These are phyloP conservation scores for Solanum raphanifolium DNA, from an alignment of 257 asterid genomes.

Conservation along the genomic window DNA sequence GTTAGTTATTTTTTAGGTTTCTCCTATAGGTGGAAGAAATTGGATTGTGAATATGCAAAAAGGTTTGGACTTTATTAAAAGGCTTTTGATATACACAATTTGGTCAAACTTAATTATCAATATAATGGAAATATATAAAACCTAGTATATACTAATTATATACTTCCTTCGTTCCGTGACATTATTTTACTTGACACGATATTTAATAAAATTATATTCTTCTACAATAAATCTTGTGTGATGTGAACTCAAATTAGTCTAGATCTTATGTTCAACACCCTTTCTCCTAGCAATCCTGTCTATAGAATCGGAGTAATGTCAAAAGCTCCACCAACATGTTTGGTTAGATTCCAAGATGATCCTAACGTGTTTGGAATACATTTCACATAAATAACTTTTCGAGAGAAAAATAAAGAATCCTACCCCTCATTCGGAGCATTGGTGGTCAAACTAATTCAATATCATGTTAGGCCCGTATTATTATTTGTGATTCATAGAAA, in stretches of 20 bases:
- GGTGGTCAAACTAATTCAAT: neutral
- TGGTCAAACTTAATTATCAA: neutral
- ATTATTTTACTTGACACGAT: neutral
- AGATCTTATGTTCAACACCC: neutral
- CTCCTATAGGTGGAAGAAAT: neutral
- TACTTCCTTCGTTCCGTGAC: too few relatives aligned
- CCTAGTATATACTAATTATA: neutral
- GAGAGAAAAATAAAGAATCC: neutral
- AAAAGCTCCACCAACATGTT: neutral
- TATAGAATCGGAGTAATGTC: neutral
- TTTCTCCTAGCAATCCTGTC: neutral
- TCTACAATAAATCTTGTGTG: neutral
- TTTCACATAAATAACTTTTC: neutral
- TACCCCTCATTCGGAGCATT: neutral
- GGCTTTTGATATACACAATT: neutral
- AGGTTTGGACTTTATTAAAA: neutral
- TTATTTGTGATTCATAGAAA: neutral
- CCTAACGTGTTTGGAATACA: neutral
- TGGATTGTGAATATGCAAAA: neutral
- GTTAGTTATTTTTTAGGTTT: neutral
- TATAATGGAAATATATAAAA: neutral
- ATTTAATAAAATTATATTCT: neutral
- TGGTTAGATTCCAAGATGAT: neutral
- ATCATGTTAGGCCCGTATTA: accelerated
- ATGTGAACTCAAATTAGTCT: neutral